These are phyloP conservation scores for Psidium friedrichsthalianum DNA, from an alignment of 345 rosid species.

Conservation along the genomic window DNA sequence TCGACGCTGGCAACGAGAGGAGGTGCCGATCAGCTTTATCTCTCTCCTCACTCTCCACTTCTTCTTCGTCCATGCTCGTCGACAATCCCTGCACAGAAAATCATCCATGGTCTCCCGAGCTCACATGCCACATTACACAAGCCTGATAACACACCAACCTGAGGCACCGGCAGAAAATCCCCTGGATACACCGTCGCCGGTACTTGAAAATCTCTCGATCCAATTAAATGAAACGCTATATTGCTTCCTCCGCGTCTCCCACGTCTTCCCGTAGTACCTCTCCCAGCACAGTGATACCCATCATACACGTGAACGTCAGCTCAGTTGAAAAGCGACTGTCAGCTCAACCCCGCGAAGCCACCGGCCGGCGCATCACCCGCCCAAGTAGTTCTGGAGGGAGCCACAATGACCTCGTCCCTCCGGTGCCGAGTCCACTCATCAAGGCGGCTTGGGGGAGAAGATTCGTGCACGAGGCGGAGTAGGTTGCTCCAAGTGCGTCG, in stretches of 20 bases:
- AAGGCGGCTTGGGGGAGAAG: slow-evolving; percentile 21
- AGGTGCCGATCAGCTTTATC: slow-evolving; percentile 28
- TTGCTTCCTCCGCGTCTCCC: slow-evolving; percentile 9
- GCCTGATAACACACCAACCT: slow-evolving; percentile 10
- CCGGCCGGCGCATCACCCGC: neutral
- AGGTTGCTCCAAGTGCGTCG: slow-evolving; percentile 32
- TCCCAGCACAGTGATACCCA: neutral
- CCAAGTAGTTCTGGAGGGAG: neutral
- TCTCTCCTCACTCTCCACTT: neutral
- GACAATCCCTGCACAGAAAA: slow-evolving; percentile 21
- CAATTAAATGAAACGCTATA: slow-evolving; percentile 10
- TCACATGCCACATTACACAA: neutral
- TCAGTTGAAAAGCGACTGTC: slow-evolving; percentile 4
- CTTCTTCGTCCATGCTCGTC: slow-evolving; percentile 8
- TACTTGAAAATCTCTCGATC: neutral
- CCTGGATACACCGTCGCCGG: slow-evolving; percentile 19
- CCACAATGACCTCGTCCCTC: slow-evolving; percentile 15
- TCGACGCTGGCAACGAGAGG: slow-evolving; percentile 21
- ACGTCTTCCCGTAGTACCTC: slow-evolving; percentile 15
- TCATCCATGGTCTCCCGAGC: slow-evolving; percentile 13
- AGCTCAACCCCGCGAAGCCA: slow-evolving; percentile 4
- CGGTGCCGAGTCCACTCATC: neutral
- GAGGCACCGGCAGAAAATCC: slow-evolving; percentile 28
- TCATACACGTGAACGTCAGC: slow-evolving; percentile 9
- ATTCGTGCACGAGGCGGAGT: slow-evolving; percentile 18